Base-by-base conservation (phyloP, 2,329 filamentous ascomycete species). In the Samsoniella hepiali region DNA sequence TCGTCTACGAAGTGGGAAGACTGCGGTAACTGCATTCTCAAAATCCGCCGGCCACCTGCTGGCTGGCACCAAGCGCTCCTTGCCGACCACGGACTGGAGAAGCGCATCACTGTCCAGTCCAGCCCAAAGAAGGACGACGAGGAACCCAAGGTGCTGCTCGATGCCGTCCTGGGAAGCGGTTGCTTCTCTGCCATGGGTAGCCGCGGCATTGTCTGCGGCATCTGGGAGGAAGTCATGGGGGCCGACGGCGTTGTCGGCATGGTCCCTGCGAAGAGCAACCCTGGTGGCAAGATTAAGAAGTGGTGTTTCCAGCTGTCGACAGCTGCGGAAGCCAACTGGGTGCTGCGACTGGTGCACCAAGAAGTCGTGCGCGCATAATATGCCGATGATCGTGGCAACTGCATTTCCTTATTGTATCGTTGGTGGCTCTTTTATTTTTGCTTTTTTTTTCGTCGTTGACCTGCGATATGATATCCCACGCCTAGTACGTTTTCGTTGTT, bases 1-100 rank as follows among this genome's bases (percentile, higher is more conserved):
- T 81, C 85, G 1, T 81, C 86, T 13, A 87, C 87, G 57, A 94
- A 94, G 73, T 99, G 95, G 95, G 88, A 92, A 65, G 93, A 98
- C 73, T 88, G 93, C 79, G 94, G 95, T 67, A 88, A 91, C 69
- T 96, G 93, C 65, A 83, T 87, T 44, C 79, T 99, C 65, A 91
- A 90, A 17, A 92, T 99, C 70, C 87, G 93, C 73, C 85, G 87
- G 22, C 90, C 91, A n/a, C 88, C 82, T 58, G 84, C 77, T 42
- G 85, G 84, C 7, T 84, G 83, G 74, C 79, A 79, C 49, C 85
- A 84, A 76, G 85, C 82, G 64, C 80, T 86, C 61, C 79, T 81
- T 47, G 84, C 84, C 67, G 81, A 87, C 66, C 83, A 88, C 68
- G 87, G 88, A 22, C 78, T 90, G 67, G 91, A 96, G 78, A 97